Base-by-base conservation (phyloP, 1,284 basidiomycete genomes). In the Boletus sp. region DNA sequence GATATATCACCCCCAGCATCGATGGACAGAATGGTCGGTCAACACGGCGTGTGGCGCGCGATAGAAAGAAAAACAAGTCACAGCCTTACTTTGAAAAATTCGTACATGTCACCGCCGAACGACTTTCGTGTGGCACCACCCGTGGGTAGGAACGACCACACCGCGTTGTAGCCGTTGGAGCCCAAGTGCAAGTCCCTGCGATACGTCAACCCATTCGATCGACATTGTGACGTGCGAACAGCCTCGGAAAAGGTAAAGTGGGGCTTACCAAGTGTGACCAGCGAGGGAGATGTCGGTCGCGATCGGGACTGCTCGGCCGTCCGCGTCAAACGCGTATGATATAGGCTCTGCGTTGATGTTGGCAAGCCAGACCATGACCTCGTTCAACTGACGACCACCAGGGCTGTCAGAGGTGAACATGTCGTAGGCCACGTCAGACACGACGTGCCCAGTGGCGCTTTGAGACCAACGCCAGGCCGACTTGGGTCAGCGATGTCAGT, bases 331-430 rank as follows among this genome's bases (percentile, higher is more conserved):
- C 0, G 52, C 23, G 26, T 66, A 64, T 16, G 78, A 78, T 56
- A 84, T 82, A 4, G 82, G 82, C 2, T 73, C 74, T 8, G 81
- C 73, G 52, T 77, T 76, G 67, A 66, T 72, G 59, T 77, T 80
- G 5, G 71, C 80, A 13, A 84, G 72, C 82, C 83, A 84, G 50
- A 85, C 65, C 82, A 85, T 85, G 53, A 83, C 74, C 58, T 85
- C 83, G 56, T 78, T 73, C 26, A 67, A 69, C 51, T 73, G 72
- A 16, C 70, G 65, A n/a, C 81, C 81, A 2, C 73, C 73, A 27
- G 77, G 38, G 1, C 69, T 69, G 49, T 62, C 64, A 2, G 81
- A 74, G 0, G 82, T 84, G 69, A 84, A 85, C 1, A 84, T 54
- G 53, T 85, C 82, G 53, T 74, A 85, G 9, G 81, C 77, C 40